These are phyloP conservation scores for Meyerozyma athensensis DNA, from an alignment of 1,139 yeast species.

Conservation along the genomic window DNA sequence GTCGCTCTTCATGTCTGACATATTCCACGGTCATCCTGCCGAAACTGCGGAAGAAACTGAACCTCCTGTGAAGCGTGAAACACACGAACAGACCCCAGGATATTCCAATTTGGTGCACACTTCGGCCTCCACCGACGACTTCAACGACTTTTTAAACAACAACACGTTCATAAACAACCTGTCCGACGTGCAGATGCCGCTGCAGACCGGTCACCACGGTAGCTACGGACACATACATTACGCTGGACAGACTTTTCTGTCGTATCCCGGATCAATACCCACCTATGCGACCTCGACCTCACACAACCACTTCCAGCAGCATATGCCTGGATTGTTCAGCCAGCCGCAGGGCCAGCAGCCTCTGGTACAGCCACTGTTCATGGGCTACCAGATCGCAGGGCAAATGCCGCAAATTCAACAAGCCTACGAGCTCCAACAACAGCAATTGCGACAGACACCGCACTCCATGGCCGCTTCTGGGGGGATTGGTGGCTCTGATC, in stretches of 20 bases:
- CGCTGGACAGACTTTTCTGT: not conserved
- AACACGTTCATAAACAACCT: not conserved
- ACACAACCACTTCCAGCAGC: not conserved
- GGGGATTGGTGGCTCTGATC: no score
- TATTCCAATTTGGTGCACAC: not conserved
- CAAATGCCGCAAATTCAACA: constrained; percentile 3
- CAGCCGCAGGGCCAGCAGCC: not conserved
- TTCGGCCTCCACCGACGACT: not conserved
- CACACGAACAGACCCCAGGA: not conserved
- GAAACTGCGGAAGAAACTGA: not conserved
- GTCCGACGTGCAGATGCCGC: not conserved
- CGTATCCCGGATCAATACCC: not conserved
- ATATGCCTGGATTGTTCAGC: not conserved
- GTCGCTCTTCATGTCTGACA: constrained; percentile 14
- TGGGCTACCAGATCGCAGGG: not conserved
- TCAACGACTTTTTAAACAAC: constrained; percentile 1
- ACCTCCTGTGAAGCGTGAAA: not conserved
- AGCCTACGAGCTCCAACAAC: not conserved
- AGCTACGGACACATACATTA: constrained; percentile 1
- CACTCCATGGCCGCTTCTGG: not conserved
- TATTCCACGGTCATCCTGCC: constrained; percentile 6
- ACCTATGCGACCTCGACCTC: not conserved
- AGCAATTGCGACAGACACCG: not conserved
- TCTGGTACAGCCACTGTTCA: not conserved
- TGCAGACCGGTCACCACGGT: not conserved